These are phyloP conservation scores for Trichoderma oligosporum DNA, from an alignment of 2,329 filamentous ascomycete species.

Conservation along the genomic window DNA sequence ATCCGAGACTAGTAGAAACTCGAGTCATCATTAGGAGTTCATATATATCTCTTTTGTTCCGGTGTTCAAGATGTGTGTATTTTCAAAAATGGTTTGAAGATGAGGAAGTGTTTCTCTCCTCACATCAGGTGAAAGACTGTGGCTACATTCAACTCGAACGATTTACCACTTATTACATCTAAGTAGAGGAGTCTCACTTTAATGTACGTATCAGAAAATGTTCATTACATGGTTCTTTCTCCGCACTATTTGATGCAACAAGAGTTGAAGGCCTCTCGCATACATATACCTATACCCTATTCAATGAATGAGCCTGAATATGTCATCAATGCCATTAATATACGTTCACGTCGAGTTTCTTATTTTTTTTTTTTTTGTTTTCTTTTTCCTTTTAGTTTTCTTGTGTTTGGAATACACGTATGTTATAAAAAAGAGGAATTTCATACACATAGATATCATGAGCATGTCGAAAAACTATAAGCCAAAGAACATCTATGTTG, in stretches of 20 bases:
- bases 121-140: not conserved
- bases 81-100: not conserved
- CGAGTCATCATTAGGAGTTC: not conserved
- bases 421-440: not conserved
- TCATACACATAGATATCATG: not conserved
- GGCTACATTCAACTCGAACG: not conserved
- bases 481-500: constrained; percentile 37
- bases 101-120: not conserved
- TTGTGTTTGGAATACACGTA: not conserved
- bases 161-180: not conserved
- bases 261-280: constrained; percentile 8
- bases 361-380: too few species aligned
- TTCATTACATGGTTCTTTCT: not conserved
- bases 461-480: not conserved
- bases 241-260: not conserved
- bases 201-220: not conserved
- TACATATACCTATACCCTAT: not conserved
- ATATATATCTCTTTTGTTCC: not conserved
- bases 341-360: too few species aligned
- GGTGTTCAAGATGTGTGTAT: not conserved
- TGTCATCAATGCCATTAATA: not conserved
- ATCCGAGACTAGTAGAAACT: not conserved
- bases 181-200: not conserved
- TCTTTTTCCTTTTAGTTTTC: not conserved
- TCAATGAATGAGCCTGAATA: not conserved